Evolutionary conservation across 208 protist genomes (phyloP), one percentile per base, ranked within the genome.

Genomic region (Naegleria lovaniensis): DNA sequence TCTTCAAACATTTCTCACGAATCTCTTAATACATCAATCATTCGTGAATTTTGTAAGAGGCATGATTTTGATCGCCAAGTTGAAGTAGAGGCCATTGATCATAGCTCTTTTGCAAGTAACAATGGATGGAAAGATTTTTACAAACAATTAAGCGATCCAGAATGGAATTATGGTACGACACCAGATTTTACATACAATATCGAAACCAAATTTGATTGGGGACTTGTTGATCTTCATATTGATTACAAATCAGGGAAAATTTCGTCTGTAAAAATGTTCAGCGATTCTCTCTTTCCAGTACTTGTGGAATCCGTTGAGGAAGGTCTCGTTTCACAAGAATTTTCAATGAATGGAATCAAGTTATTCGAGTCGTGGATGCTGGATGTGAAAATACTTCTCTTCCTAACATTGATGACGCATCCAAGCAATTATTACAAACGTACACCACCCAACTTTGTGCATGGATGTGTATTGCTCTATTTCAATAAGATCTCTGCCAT

Each of bases 171-270:
- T 33, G 67, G 67, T 0, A 25, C 11, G 41, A 85, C 79, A 22
- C 79, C 79, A n/a, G 38, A 85, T 43, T 85, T 85, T 33, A 43
- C n/a, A 29, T 25, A 85, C n/a, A 39, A 85, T 43, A 39, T 85
- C 13, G 79, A 85, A 85, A 85, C 79, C 6, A 85, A 33, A 85
- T 85, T 85, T 43, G 79, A 85, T 5, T 85, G n/a, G n/a, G 79
- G 79, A 43, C 13, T 85, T 16, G 13, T 85, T 85, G 38, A 39
- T 2, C n/a, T 85, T 43, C 79, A 85, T 85, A 43, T 85, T 36
- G 79, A 85, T 85, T 39, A 43, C 13, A 39, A 58, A 58, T 5
- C 33, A 38, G 85, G 85, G 7, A 39, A 59, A 13, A 88, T 88
- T 59, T 36, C 19, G 6, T 38, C n/a, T 58, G 43, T 88, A 33